Evolutionary conservation across 371 early-diverging fungal genomes (phyloP).

Genomic region (Mucor piriformis): DNA sequence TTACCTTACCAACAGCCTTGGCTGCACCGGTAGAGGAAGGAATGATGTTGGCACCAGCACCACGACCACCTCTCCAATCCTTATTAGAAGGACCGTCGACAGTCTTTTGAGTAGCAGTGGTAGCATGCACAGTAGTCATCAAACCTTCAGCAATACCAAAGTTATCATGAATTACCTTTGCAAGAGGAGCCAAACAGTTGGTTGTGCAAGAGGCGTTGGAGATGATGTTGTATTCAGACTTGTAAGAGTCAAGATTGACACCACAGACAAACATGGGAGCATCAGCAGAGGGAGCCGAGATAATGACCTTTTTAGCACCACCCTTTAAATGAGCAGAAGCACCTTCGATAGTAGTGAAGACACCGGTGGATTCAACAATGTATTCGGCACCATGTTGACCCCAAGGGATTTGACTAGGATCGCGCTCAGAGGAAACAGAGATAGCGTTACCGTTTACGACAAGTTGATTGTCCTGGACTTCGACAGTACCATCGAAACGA

Average conservation of each 20-base stretch:
- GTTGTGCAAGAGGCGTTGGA: constrained; percentile 99
- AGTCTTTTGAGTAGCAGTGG: constrained; percentile 99
- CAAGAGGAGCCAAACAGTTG: constrained; percentile 99
- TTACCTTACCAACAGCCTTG: constrained; percentile 99
- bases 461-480: constrained; percentile 82
- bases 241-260: constrained; percentile 96
- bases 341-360: constrained; percentile 93
- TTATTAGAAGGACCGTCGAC: constrained; percentile 98
- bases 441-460: constrained; percentile 86
- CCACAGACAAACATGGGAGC: constrained; percentile 91
- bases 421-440: constrained; percentile 69
- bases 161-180: constrained; percentile 96
- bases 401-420: constrained; percentile 94
- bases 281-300: constrained; percentile 96
- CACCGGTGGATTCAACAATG: constrained; percentile 64
- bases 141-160: constrained; percentile 86
- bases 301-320: constrained; percentile 98
- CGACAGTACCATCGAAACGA: constrained; percentile 82
- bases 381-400: constrained; percentile 85
- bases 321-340: constrained; percentile 84
- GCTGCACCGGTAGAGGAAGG: constrained; percentile 99
- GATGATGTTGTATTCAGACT: constrained; percentile 82
- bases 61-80: constrained; percentile 95
- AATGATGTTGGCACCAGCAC: constrained; percentile 97
- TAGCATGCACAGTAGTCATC: constrained; percentile 99